These are phyloP conservation scores for Metschnikowia arizonensis DNA, from an alignment of 805 yeast genomes.

Conservation along the genomic window DNA sequence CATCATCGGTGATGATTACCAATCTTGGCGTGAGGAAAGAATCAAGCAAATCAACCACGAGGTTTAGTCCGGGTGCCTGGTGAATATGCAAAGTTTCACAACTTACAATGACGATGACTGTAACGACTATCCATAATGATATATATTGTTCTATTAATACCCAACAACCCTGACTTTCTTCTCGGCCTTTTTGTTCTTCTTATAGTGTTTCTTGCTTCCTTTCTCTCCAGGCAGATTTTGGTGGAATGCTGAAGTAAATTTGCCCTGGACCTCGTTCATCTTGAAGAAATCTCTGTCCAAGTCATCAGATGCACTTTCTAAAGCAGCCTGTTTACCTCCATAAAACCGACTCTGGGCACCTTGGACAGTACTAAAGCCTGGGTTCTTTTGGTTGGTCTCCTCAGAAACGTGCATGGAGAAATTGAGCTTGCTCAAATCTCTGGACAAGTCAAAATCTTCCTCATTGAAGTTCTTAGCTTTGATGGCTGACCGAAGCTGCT, in stretches of 20 bases:
- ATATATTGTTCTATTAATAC: conserved; percentile 9
- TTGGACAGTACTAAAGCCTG: conserved; percentile 20
- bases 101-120: conserved; percentile 1
- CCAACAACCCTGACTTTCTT: conserved; percentile 34
- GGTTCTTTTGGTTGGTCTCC: conserved; percentile 18
- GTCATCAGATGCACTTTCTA: conserved; percentile 74
- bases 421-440: conserved; percentile 66
- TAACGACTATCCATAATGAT: not conserved
- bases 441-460: conserved; percentile 58
- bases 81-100: not conserved
- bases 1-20: conserved; percentile 38
- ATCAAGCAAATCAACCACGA: conserved; percentile 21
- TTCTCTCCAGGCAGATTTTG: conserved; percentile 27
- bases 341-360: conserved; percentile 51
- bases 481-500: conserved; percentile 66
- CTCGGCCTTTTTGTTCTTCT: conserved; percentile 68
- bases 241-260: conserved; percentile 71
- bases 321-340: conserved; percentile 81
- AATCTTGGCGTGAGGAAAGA: conserved; percentile 37
- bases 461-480: conserved; percentile 47
- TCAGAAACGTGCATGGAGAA: conserved; percentile 72
- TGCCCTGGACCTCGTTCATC: conserved; percentile 61
- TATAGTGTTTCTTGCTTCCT: conserved; percentile 57
- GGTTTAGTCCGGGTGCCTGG: not conserved
- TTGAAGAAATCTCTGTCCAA: conserved; percentile 83